Base-by-base conservation (phyloP, 495 filamentous ascomycete species). In the Neurospora sp. region DNA sequence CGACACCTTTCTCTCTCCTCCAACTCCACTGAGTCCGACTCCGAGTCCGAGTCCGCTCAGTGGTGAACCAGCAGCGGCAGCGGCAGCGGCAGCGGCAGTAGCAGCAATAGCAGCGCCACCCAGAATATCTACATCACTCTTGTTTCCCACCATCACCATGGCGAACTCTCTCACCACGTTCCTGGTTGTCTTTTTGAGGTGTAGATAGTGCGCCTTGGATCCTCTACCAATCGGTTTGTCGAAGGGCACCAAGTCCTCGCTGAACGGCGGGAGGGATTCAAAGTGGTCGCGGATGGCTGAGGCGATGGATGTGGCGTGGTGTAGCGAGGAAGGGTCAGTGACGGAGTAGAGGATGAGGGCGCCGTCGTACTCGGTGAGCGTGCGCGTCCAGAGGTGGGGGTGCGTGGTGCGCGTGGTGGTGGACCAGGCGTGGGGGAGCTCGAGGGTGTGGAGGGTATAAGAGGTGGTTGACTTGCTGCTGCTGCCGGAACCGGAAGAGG, bases 271-370 rank as follows among this genome's bases (percentile, higher is more conserved):
- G 69, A 38, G 40, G 31, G 65, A 59, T 16, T 65, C 68, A 61
- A 82, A 70, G 39, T 76, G 68, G 3, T 78, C 76, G 35, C 59
- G 69, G 42, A 85, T 77, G 40, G 79, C 80, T 40, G 79, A 74
- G 71, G 79, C 76, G 0, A 84, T 68, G 44, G 74, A 74, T 40
- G 72, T 73, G 10, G 77, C 74, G 10, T 82, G 70, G 4, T 40
- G 38, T 40, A 84, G 80, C 1, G 82, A 82, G 12, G 77, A 70
- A 16, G 77, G 69, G 46, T 81, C 80, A 65, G 70, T 72, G 22
- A 83, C 81, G 48, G 79, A 76, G 72, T 85, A 85, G 14, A 83
- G 75, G 3, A 85, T 73, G 4, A 84, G 70, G 5, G 80, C 82
- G 18, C 80, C 82, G 27, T 65, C 53, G 14, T 65, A 65, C 70